Conservation (phyloP, 2,329 filamentous ascomycete genomes). For the Hypoxylon sp. region DNA sequence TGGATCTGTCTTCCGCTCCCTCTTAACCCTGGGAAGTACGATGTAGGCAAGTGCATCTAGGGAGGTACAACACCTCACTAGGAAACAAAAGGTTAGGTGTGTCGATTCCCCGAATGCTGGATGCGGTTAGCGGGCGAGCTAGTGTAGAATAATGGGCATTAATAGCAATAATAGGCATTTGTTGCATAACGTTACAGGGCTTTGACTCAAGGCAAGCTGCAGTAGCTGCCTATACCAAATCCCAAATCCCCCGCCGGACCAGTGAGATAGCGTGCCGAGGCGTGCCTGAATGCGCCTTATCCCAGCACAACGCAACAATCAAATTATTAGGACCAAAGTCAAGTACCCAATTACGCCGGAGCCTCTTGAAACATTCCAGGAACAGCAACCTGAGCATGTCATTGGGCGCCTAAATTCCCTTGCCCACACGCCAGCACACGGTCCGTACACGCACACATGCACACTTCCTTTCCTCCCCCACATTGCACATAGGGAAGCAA, state of each 20-base stretch:
- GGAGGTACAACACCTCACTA: background rate
- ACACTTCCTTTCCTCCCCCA: slow-evolving; percentile 28
- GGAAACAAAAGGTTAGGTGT: background rate
- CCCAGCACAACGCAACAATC: slow-evolving; percentile 27
- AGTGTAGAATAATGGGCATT: background rate
- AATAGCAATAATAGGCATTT: background rate
- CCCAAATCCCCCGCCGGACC: slow-evolving; percentile 28
- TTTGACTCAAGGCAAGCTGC: slow-evolving; percentile 35
- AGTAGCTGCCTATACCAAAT: slow-evolving; percentile 36
- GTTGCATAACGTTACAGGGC: slow-evolving; percentile 22
- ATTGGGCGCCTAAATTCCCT: slow-evolving; percentile 45
- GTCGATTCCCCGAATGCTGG: background rate
- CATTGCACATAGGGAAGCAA: slow-evolving; percentile 41
- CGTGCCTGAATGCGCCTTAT: slow-evolving; percentile 40
- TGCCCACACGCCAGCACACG: slow-evolving; percentile 21
- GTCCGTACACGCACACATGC: slow-evolving; percentile 16
- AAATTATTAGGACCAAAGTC: slow-evolving; percentile 12
- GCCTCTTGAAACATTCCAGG: slow-evolving; percentile 46
- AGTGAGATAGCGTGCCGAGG: slow-evolving; percentile 28
- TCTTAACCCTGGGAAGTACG: background rate
- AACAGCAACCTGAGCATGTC: slow-evolving; percentile 33
- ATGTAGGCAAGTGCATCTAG: background rate
- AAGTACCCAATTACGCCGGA: slow-evolving; percentile 30
- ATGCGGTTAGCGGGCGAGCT: background rate
- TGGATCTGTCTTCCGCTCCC: background rate